Conservation (phyloP, 495 filamentous ascomycete species). For the Aspergillus panamensis region DNA sequence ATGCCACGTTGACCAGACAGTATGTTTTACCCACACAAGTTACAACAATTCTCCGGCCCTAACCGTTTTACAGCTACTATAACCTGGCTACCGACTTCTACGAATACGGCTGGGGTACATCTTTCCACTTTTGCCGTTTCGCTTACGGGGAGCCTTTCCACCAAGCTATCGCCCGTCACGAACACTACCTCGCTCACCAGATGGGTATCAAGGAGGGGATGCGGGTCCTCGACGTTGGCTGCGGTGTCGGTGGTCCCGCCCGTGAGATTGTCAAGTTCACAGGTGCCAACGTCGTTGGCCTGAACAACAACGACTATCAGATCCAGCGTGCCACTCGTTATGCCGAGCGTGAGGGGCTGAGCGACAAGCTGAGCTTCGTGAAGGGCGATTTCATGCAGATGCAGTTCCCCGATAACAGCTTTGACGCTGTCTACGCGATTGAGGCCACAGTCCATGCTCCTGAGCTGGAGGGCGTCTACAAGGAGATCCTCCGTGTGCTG, state of each 20-base stretch:
- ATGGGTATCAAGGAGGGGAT: slow-evolving; percentile 83
- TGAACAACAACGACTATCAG: slow-evolving; percentile 99
- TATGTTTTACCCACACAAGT: slow-evolving; percentile 44
- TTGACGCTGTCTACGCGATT: slow-evolving; percentile 97
- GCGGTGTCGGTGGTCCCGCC: slow-evolving; percentile 96
- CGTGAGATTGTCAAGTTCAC: slow-evolving; percentile 96
- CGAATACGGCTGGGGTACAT: slow-evolving; percentile 93
- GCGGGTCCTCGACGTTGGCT: slow-evolving; percentile 94
- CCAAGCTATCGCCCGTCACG: slow-evolving; percentile 94
- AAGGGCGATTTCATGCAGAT: slow-evolving; percentile 99
- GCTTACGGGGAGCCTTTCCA: slow-evolving; percentile 81
- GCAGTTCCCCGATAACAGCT: slow-evolving; percentile 85
- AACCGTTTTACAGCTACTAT: slow-evolving; percentile 69
- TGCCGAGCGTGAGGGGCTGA: slow-evolving; percentile 74
- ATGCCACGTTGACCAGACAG: slow-evolving; percentile 94
- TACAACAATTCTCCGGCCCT: slow-evolving; percentile 6
- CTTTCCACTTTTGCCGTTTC: slow-evolving; percentile 98
- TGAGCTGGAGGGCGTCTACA: slow-evolving; percentile 90
- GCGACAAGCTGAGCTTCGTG: slow-evolving; percentile 77
- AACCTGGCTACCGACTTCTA: slow-evolving; percentile 97
- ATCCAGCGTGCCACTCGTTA: slow-evolving; percentile 91
- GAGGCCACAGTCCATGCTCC: slow-evolving; percentile 97
- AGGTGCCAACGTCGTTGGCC: slow-evolving; percentile 79
- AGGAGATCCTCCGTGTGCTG: slow-evolving; percentile 88
- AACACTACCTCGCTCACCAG: slow-evolving; percentile 93